Base-by-base conservation (phyloP, 768 basidiomycete genomes). In the Amanita molliuscula region DNA sequence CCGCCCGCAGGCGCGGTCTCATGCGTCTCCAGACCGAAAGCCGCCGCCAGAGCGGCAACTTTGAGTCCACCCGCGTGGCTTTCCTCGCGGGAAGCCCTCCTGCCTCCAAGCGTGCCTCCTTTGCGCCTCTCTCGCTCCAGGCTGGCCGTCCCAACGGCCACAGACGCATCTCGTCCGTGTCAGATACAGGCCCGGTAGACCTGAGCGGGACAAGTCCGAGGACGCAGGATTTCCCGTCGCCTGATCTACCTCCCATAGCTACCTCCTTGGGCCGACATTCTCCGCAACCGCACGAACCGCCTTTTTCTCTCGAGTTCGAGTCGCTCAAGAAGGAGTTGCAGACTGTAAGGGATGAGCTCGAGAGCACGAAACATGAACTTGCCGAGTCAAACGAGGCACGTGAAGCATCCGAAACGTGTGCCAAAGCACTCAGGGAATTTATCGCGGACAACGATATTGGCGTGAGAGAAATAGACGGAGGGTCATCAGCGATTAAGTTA, bases 1-100 rank as follows among this genome's bases (percentile, higher is more conserved):
- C 37, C 38, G 29, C 54, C 47, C 11, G 21, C 60, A 88, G 88
- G 57, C 84, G 88, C 40, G 89, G 87, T 21, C 72, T 92, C 46
- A 92, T 92, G 89, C 78, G 86, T 15, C 72, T 92, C 7, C 89
- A 92, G 61, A 79, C 81, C 7, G 88, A 92, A 63, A 84, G 70
- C 57, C 72, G 82, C 48, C 73, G 86, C 25, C 74, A 78, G 55
- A 83, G 81, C 61, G 68, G 71, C 47, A 50, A 35, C 25, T 38
- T 52, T 59, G 47, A 54, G 70, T 62, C 52, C 18, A n/a, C 11
- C 31, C 49, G 68, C 67, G 11, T 67, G 76, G 11, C 62, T 81
- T 31, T 86, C 88, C 58, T 53, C 43, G 63, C 69, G 44, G 54
- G 60, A 62, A 75, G 65, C 6, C 77, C 80, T 2, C 66, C 75